Base-by-base conservation (phyloP, 305 asterid genomes). In the Nicotiana rustica region DNA sequence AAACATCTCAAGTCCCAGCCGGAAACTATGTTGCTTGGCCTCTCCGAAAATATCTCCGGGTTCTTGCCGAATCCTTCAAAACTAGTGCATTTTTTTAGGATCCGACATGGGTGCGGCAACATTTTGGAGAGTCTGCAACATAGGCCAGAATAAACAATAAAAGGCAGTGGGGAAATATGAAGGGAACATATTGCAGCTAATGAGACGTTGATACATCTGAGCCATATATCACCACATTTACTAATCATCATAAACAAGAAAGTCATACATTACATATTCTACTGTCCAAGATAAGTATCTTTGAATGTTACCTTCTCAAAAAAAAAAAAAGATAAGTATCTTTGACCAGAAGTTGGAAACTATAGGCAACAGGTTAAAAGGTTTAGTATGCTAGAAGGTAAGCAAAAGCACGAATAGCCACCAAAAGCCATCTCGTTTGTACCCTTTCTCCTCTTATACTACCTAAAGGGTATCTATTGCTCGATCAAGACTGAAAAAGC, bases 401-500 rank as follows among this genome's bases (percentile, higher is more conserved):
- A 44, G 78, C 61, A 71, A 19, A 71, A 71, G 78, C 13, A 19
- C 78, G 7, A 13, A 47, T 25, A 47, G 79, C 10, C 41, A 21
- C 79, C 41, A 73, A 73, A 21, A 73, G 6, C 21, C 61, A 13
- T 73, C 41, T 13, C 38, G 41, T 73, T 5, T 18, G 79, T 13
- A 73, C 79, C 79, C 14, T 19, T 47, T 12, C 62, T 73, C 78
- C 21, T 21, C 61, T 71, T 44, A 3, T 71, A 71, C 78, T 71
- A 19, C 61, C 61, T 41, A 71, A 21, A 71, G 61, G 61, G 61
- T 21, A 13, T 71, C 78, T 71, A 71, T 44, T 17, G 78, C 60
- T 70, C 47, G 36, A 70, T 12, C 18, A 41, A 44, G 19, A 70
- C 5, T 18, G 18, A 18, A 44, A 31, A 31, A 10, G 47, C 56